Percentiles rank a stretch among this genome's conserved stretches.
Conservation (phyloP, 2,329 filamentous ascomycete genomes). For the Trichophyton simii region DNA sequence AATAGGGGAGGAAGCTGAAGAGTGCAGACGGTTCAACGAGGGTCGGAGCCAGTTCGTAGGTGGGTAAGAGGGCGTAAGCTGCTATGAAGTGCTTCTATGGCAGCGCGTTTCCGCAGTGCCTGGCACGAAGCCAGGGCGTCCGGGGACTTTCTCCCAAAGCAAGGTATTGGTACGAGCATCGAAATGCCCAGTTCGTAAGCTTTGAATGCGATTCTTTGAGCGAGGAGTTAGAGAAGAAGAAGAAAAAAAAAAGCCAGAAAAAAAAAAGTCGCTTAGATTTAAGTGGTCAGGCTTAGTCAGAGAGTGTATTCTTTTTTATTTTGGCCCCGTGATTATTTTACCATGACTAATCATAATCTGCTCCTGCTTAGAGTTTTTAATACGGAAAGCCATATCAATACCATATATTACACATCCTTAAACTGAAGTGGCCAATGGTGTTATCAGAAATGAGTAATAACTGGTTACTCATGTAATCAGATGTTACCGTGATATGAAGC, state of each 20-base stretch:
- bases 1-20: conserved; percentile 20
- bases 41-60: conserved; percentile 31
- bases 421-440: too few relatives aligned
- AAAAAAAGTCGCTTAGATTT: neutral
- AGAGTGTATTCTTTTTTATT: neutral
- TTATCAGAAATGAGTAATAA: too few relatives aligned
- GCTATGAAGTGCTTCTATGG: conserved; percentile 90
- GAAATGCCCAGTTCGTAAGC: conserved; percentile 65
- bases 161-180: conserved; percentile 21
- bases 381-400: neutral
- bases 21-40: conserved; percentile 42
- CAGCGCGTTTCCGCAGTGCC: conserved; percentile 91
- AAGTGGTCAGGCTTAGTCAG: conserved; percentile 13
- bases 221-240: conserved; percentile 61
- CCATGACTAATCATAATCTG: neutral
- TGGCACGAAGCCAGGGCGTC: conserved; percentile 54
- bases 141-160: conserved; percentile 99
- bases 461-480: too few relatives aligned
- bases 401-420: too few relatives aligned
- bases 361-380: neutral
- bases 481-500: too few relatives aligned
- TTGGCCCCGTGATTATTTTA: neutral
- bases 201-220: conserved; percentile 99
- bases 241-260: conserved; percentile 22
- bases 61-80: conserved; percentile 61